Percentiles rank a stretch among this genome's conserved stretches.
These are phyloP conservation scores for Candida pseudofarinosa DNA, from an alignment of 805 yeast species.

Conservation along the genomic window DNA sequence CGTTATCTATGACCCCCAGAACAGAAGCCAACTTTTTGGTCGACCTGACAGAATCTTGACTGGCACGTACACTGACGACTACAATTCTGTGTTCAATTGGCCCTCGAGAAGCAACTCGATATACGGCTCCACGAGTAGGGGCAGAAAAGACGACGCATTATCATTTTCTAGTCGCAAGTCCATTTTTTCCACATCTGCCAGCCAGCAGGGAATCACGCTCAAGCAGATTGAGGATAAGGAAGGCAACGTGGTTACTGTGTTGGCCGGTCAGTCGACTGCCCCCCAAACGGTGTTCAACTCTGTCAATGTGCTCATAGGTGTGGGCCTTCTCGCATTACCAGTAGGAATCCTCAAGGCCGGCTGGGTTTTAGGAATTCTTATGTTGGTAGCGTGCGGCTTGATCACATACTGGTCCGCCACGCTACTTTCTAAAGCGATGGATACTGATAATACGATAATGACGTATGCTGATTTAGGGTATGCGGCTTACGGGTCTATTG, in stretches of 20 bases:
- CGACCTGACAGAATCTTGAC: conserved; percentile 5
- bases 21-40: conserved; percentile 19
- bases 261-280: conserved; percentile 78
- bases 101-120: conserved; percentile 11
- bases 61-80: conserved; percentile 22
- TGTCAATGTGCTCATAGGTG: conserved; percentile 64
- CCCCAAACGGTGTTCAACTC: conserved; percentile 78
- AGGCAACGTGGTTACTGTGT: conserved; percentile 66
- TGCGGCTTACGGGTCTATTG: conserved; percentile 77
- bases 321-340: conserved; percentile 64
- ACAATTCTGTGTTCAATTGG: conserved; percentile 27
- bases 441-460: conserved; percentile 72
- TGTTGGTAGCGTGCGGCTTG: conserved; percentile 57
- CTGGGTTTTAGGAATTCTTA: conserved; percentile 58
- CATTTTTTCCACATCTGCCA: conserved; percentile 28
- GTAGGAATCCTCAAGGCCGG: conserved; percentile 64
- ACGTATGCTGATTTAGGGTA: conserved; percentile 88
- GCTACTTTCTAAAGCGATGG: conserved; percentile 69
- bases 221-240: conserved; percentile 65
- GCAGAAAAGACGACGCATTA: conserved; percentile 29
- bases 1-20: conserved; percentile 41
- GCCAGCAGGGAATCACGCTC: conserved; percentile 40
- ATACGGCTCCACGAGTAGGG: conserved; percentile 22
- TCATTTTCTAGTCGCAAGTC: conserved; percentile 43
- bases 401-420: conserved; percentile 76